phyloP scores from a whole-genome alignment of 768 basidiomycete species.

The Trametes cinnabarina region DNA sequence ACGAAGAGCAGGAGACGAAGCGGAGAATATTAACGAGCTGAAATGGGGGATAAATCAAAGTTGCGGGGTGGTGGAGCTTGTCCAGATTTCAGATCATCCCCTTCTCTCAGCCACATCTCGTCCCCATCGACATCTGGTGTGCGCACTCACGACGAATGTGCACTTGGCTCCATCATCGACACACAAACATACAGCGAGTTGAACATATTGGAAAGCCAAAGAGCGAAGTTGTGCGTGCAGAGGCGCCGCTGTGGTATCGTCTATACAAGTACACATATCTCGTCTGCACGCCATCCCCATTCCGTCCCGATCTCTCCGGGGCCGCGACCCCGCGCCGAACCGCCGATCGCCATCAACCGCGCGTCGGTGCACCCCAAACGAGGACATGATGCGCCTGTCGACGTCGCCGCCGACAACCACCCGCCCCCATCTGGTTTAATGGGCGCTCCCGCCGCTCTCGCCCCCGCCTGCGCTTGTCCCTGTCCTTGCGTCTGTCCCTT shows the following conservation, averaged over 20 bases:
- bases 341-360: not conserved
- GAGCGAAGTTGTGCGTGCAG: not conserved
- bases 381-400: constrained; percentile 1
- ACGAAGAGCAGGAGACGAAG: not conserved
- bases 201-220: not conserved
- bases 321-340: not conserved
- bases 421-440: not conserved
- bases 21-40: not conserved
- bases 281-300: not conserved
- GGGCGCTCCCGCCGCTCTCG: constrained; percentile 1
- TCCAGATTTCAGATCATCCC: not conserved
- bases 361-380: not conserved
- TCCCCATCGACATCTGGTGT: not conserved
- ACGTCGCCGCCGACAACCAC: not conserved
- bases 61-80: constrained; percentile 10
- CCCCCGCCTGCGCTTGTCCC: not conserved
- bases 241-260: not conserved
- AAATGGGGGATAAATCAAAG: not conserved
- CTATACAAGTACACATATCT: not conserved
- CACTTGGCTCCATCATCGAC: no score
- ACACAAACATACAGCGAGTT: no score
- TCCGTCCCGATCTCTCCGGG: not conserved
- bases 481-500: constrained; percentile 1
- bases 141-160: no score
- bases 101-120: not conserved